Percentiles rank a stretch among this genome's conserved stretches.
Evolutionary conservation across 495 filamentous ascomycete species (phyloP).

Genomic region (Aeminium ludgeri): DNA sequence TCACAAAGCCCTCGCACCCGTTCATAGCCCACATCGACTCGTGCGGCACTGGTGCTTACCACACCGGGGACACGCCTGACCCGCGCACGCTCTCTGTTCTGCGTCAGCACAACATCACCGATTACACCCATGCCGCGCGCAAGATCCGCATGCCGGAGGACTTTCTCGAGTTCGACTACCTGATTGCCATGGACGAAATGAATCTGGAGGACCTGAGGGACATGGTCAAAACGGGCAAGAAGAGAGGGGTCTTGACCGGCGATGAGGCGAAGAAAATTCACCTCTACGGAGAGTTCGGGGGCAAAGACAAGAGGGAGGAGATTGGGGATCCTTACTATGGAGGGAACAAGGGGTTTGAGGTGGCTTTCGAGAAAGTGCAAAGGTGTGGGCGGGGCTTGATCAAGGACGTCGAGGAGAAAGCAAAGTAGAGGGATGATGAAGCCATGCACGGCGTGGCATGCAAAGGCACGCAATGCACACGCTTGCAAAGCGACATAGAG

Average conservation of each 20-base stretch:
- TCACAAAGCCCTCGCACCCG: constrained; percentile 36
- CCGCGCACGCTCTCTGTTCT: constrained; percentile 73
- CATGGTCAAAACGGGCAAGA: constrained; percentile 36
- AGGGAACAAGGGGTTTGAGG: constrained; percentile 62
- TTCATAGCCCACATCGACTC: constrained; percentile 63
- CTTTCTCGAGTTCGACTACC: constrained; percentile 75
- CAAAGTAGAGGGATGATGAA: neutral
- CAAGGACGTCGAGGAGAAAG: constrained; percentile 22
- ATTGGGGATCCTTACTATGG: constrained; percentile 93
- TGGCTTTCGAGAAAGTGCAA: constrained; percentile 65
- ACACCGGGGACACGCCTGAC: constrained; percentile 56
- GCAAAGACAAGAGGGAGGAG: constrained; percentile 43
- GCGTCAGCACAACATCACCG: constrained; percentile 46
- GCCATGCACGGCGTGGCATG: no score
- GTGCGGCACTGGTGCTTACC: constrained; percentile 78
- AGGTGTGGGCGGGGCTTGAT: constrained; percentile 69
- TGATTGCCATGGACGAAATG: constrained; percentile 85
- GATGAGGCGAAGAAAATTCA: constrained; percentile 38
- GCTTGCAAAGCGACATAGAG: no score
- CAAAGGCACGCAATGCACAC: no score
- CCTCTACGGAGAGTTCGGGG: constrained; percentile 71
- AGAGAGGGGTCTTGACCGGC: constrained; percentile 30
- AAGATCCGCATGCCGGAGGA: constrained; percentile 48
- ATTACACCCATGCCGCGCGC: constrained; percentile 63
- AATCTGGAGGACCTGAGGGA: constrained; percentile 58